phyloP scores from a whole-genome alignment of 129 eudicot genomes.

The Tagetes erecta region DNA sequence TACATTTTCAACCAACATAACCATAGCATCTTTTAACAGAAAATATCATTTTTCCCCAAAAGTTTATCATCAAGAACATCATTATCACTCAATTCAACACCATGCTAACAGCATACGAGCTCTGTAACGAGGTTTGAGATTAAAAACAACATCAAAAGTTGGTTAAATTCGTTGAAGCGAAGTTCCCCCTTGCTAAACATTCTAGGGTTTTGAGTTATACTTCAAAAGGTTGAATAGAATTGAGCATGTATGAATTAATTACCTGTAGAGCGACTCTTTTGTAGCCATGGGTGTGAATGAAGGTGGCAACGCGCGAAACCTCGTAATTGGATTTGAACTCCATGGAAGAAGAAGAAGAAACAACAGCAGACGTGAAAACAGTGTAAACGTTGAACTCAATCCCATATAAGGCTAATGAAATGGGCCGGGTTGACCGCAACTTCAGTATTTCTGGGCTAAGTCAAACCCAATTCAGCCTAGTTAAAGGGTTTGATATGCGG shows the following conservation, averaged over 20 bases:
- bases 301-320: conserved; percentile 54
- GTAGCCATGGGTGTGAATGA: conserved; percentile 46
- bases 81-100: conserved; percentile 3
- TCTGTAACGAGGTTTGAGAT: not conserved
- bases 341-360: conserved; percentile 43
- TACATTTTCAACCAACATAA: not conserved
- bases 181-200: not conserved
- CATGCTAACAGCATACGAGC: not conserved
- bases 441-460: not conserved
- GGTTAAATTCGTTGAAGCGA: conserved; percentile 3
- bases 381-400: not conserved
- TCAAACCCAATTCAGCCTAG: not conserved
- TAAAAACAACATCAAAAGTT: not conserved
- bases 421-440: not conserved
- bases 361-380: not conserved
- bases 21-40: not conserved
- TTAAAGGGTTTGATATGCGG: too few relatives aligned
- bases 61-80: not conserved
- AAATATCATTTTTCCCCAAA: not conserved
- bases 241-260: conserved; percentile 1
- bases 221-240: not conserved
- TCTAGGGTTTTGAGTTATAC: conserved; percentile 27
- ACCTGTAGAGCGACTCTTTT: conserved; percentile 82
- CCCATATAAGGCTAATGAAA: not conserved
- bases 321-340: conserved; percentile 64